Evolutionary conservation across 2,329 filamentous ascomycete genomes (phyloP).

Genomic region (Aspergillus udagawae): DNA sequence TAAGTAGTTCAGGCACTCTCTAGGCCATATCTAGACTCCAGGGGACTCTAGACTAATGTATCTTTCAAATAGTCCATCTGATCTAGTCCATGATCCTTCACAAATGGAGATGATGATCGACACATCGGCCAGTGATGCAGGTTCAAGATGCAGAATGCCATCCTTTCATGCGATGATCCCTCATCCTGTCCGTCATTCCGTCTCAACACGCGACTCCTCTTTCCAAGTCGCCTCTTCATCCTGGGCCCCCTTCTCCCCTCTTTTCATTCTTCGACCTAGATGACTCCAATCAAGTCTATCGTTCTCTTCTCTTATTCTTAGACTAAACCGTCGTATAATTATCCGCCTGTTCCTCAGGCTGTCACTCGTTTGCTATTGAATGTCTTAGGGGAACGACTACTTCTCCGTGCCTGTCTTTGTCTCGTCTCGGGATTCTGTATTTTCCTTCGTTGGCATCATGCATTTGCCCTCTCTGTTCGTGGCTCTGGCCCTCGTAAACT

Average conservation of each 20-base stretch:
- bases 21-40: too few species aligned
- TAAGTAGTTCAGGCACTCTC: background rate
- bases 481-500: conserved; percentile 20
- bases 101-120: background rate
- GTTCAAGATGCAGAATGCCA: background rate
- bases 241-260: background rate
- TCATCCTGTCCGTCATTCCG: background rate
- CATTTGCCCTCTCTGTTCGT: conserved; percentile 22
- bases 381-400: background rate
- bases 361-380: conserved; percentile 5
- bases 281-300: background rate
- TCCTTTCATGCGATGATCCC: background rate
- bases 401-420: conserved; percentile 1
- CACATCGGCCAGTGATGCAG: background rate
- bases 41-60: background rate
- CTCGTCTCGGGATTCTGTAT: conserved; percentile 1
- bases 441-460: conserved; percentile 16
- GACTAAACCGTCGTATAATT: background rate
- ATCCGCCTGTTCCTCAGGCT: conserved; percentile 8
- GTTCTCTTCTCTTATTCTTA: background rate
- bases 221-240: conserved; percentile 1
- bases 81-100: background rate
- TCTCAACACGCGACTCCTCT: conserved; percentile 2
- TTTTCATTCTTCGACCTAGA: background rate
- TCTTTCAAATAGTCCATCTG: background rate